phyloP scores from a whole-genome alignment of 2,329 filamentous ascomycete genomes.

The Pestalotiopsis sp. region DNA sequence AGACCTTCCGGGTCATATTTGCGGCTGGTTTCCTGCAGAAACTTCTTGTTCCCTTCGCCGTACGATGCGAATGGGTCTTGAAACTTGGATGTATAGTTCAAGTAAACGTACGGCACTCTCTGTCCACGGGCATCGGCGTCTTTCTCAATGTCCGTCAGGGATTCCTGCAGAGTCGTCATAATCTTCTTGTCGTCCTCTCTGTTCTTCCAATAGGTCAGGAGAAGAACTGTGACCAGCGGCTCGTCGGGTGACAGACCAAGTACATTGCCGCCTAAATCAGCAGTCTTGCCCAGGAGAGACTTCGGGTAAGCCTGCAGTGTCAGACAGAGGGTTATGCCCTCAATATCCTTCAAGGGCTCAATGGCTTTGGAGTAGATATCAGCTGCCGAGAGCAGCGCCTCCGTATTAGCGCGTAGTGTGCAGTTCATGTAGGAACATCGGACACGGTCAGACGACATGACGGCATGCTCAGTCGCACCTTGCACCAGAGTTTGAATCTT shows the following conservation, averaged over 20 bases:
- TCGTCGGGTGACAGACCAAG: background rate
- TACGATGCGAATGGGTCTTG: slow-evolving; percentile 24
- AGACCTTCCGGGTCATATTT: slow-evolving; percentile 29
- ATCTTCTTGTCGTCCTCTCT: background rate
- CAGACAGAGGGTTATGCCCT: background rate
- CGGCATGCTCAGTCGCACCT: background rate
- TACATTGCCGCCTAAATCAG: background rate
- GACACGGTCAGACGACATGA: background rate
- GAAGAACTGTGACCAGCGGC: background rate
- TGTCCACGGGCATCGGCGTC: background rate
- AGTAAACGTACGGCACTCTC: slow-evolving; percentile 14
- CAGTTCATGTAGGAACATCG: background rate
- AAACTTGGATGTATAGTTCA: slow-evolving; percentile 23
- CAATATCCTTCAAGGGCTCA: background rate
- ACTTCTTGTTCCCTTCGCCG: slow-evolving; percentile 17
- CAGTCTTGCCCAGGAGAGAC: background rate
- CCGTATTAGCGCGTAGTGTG: background rate
- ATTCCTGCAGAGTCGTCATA: background rate
- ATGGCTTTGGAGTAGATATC: background rate
- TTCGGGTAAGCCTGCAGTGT: background rate
- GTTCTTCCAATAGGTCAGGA: background rate
- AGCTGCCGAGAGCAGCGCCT: background rate
- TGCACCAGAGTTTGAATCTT: background rate
- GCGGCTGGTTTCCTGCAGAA: slow-evolving; percentile 21
- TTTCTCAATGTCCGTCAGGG: background rate